Conservation (phyloP, 225 moss, liverwort and hornwort genomes). For the Anthoceros angustus region DNA sequence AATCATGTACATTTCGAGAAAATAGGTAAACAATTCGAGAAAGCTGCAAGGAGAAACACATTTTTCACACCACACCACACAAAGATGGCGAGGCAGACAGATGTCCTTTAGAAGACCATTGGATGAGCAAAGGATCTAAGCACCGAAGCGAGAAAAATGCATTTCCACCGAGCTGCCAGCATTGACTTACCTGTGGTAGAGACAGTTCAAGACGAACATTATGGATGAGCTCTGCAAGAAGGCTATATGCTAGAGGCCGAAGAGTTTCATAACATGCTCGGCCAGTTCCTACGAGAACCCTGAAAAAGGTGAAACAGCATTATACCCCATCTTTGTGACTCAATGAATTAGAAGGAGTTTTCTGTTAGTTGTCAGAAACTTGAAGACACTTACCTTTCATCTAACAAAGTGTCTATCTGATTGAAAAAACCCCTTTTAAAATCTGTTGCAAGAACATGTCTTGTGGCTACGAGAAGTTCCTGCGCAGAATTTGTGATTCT, state of each 20-base stretch:
- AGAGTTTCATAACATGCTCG: conserved; percentile 98
- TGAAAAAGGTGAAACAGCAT: conserved; percentile 18
- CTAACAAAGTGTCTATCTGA: conserved; percentile 91
- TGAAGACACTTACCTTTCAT: conserved; percentile 50
- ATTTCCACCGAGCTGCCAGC: background rate
- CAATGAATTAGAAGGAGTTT: background rate
- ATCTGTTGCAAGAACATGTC: conserved; percentile 97
- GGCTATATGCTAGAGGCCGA: conserved; percentile 90
- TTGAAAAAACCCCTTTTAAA: conserved; percentile 91
- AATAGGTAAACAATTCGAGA: conserved; percentile 95
- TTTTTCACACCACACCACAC: background rate
- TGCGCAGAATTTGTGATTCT: conserved; percentile 18
- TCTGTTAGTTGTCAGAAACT: conserved; percentile 1
- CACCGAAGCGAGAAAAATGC: background rate
- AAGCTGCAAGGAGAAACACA: conserved; percentile 43
- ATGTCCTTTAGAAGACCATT: background rate
- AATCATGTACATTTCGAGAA: conserved; percentile 96
- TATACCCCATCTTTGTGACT: no score
- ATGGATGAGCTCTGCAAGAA: conserved; percentile 95
- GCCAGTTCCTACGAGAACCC: conserved; percentile 97
- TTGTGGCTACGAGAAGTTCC: conserved; percentile 94
- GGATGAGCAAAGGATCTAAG: background rate
- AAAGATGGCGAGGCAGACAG: no score
- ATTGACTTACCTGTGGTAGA: conserved; percentile 63
- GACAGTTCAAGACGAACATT: conserved; percentile 98